Evolutionary conservation across 1,284 basidiomycete species (phyloP), one percentile per base, ranked within the genome.

Genomic region (Agroathelia rolfsii): DNA sequence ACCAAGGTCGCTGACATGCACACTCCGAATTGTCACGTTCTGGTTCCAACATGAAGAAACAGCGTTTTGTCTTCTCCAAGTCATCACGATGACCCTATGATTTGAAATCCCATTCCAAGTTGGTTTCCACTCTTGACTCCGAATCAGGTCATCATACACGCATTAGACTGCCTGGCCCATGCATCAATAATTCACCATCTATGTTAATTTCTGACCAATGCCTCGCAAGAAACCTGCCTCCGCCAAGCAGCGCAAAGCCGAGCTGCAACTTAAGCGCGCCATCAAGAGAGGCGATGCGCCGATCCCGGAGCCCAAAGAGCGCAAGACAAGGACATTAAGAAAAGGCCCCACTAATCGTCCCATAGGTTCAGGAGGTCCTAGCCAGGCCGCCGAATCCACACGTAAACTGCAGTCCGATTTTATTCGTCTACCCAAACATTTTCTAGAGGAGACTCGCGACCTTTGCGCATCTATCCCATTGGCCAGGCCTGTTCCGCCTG

Each of bases 211-310:
- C n/a, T n/a, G n/a, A n/a, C n/a, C 55, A 30, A 76, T 70, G 67
- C 62, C 65, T 31, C 67, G 77, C 24, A 59, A 61, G 36, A 73
- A 70, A 48, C 69, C 72, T 11, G 63, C 59, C 21, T 86, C 82
- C 1, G 64, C 62, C 26, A 85, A 78, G 42, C 66, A 82, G 51
- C 79, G 75, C 46, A 85, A 78, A 45, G 72, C 69, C 5, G 69
- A 82, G 41, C 64, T 77, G 4, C 73, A 80, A 49, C 64, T 74
- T 38, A 83, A 81, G 46, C 76, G 86, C n/a, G 86, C 86, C 1
- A 58, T 78, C 20, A 90, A 90, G 52, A 75, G 86, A 21, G 86
- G 83, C 12, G 82, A 87, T 43, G 50, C 66, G 4, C 55, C 66
- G 4, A 55, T 65, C 19, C 59, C 63, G 24, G 55, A 68, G 13